Evolutionary conservation across 257 asterid genomes (phyloP), one percentile per base, ranked within the genome.

Genomic region (Fraxinus pennsylvanica): DNA sequence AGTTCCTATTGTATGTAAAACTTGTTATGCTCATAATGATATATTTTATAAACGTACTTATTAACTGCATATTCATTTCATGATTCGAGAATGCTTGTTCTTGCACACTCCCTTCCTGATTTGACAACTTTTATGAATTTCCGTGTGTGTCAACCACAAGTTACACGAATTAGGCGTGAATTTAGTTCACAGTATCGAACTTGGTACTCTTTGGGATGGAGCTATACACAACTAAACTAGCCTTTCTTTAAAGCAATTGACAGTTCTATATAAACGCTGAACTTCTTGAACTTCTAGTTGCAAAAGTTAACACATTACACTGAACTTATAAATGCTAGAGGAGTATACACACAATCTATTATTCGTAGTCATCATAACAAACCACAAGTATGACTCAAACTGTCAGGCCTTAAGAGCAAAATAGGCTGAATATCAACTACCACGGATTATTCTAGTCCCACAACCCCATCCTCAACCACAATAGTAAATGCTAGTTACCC

Each of bases 331-430:
- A 21, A 61, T 15, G 78, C 73, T 78, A 79, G 47, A 69, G 41
- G 43, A 72, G 78, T 59, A 79, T 73, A 68, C 79, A 77, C 86
- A 85, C 15, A 57, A 70, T 30, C 77, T 68, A 76, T 79, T 47
- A 70, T 59, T 38, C 41, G 8, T 81, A 66, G 35, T 61, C 82
- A 50, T 38, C 41, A 38, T 6, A 38, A 7, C 41, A 38, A 10
- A 38, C 41, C 41, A 38, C 41, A 38, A 38, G 2, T 38, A 38
- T 38, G 41, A 38, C 41, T 38, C 41, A 35, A 21, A 59, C 2
- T 13, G 22, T 43, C 71, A 13, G 47, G 75, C 73, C 71, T 33
- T 43, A 21, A 21, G n/a, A 0, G 36, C 68, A 45, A 47, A 13
- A 38, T 66, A 32, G 47, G 45, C 74, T 4, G 47, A 15, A 63